phyloP scores from a whole-genome alignment of 2,329 filamentous ascomycete species.

The Epichloe typhina region DNA sequence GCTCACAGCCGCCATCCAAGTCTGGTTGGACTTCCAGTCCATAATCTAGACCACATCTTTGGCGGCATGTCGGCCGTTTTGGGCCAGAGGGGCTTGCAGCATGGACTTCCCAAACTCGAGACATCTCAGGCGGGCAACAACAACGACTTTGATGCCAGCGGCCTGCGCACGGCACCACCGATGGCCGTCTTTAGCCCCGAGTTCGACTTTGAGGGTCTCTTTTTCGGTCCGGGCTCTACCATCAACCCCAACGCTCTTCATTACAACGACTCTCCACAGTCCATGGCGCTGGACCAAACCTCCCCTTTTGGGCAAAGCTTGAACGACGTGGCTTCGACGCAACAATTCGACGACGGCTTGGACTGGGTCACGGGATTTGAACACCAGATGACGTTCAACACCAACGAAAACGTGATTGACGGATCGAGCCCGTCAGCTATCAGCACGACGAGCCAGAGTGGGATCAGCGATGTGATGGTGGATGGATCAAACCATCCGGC shows the following conservation, averaged over 20 bases:
- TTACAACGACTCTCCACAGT: slow-evolving; percentile 65
- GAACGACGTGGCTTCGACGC: slow-evolving; percentile 42
- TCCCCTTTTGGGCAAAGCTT: slow-evolving; percentile 46
- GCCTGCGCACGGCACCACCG: slow-evolving; percentile 66
- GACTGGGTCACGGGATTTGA: slow-evolving; percentile 77
- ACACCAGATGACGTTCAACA: slow-evolving; percentile 56
- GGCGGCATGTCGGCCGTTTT: slow-evolving; percentile 58
- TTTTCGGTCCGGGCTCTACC: slow-evolving; percentile 55
- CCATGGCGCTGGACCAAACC: slow-evolving; percentile 47
- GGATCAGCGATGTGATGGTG: slow-evolving; percentile 81
- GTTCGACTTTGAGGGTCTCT: slow-evolving; percentile 31
- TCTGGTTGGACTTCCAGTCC: slow-evolving; percentile 51
- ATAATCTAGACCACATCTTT: slow-evolving; percentile 49
- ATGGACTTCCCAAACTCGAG: slow-evolving; percentile 70
- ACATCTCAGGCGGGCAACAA: slow-evolving; percentile 52
- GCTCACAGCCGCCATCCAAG: slow-evolving; percentile 63
- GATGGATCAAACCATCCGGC: slow-evolving; percentile 61
- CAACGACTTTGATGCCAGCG: slow-evolving; percentile 47
- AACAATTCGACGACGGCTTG: slow-evolving; percentile 62
- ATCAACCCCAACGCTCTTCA: slow-evolving; percentile 67
- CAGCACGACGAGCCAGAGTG: slow-evolving; percentile 86
- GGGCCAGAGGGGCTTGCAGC: slow-evolving; percentile 51
- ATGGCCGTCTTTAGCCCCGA: slow-evolving; percentile 50
- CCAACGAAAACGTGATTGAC: slow-evolving; percentile 71
- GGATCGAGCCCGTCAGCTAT: slow-evolving; percentile 92